A percentile compares a stretch with the other conserved stretches of the same genome.
Conservation (phyloP, 441 rosid genomes). For the Bocquillonia castaneifolia region DNA sequence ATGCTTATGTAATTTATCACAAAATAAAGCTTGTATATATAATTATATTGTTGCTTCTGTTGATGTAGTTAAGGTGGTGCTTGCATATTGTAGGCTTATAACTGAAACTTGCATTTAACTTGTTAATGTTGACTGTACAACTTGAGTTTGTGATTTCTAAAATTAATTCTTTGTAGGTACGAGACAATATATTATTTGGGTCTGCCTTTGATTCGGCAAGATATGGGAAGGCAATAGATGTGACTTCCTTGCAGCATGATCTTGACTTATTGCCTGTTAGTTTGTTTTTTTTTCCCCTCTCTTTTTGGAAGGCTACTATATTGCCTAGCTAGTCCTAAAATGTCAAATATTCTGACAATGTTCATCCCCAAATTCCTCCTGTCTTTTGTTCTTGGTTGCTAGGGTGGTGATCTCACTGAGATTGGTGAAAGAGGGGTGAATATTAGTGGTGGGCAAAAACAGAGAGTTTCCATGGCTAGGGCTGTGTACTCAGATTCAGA, state of each 20-base stretch:
- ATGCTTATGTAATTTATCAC: conserved; percentile 11
- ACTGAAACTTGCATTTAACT: conserved; percentile 7
- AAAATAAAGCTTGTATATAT: background rate
- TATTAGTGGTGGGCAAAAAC: conserved; percentile 98
- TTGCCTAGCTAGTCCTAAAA: conserved; percentile 11
- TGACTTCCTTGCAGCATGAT: conserved; percentile 77
- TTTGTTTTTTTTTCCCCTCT: no score
- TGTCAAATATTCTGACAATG: conserved; percentile 7
- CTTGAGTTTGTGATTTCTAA: conserved; percentile 11
- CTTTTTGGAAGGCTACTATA: conserved; percentile 16
- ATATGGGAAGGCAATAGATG: conserved; percentile 71
- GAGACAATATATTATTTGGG: conserved; percentile 89
- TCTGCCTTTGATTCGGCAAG: conserved; percentile 48
- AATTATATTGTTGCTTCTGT: background rate
- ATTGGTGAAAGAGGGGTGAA: conserved; percentile 98
- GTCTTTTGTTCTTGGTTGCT: conserved; percentile 38
- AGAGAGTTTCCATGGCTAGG: conserved; percentile 97
- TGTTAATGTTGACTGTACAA: conserved; percentile 12
- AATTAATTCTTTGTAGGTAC: conserved; percentile 51
- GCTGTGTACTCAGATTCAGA: conserved; percentile 91
- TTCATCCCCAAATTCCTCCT: conserved; percentile 19
- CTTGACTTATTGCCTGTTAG: conserved; percentile 59
- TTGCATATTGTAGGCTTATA: conserved; percentile 1
- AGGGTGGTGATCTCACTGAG: conserved; percentile 94
- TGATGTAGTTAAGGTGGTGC: conserved; percentile 18